Evolutionary conservation across 495 filamentous ascomycete species (phyloP).

Genomic region (Cladorrhinum samala): DNA sequence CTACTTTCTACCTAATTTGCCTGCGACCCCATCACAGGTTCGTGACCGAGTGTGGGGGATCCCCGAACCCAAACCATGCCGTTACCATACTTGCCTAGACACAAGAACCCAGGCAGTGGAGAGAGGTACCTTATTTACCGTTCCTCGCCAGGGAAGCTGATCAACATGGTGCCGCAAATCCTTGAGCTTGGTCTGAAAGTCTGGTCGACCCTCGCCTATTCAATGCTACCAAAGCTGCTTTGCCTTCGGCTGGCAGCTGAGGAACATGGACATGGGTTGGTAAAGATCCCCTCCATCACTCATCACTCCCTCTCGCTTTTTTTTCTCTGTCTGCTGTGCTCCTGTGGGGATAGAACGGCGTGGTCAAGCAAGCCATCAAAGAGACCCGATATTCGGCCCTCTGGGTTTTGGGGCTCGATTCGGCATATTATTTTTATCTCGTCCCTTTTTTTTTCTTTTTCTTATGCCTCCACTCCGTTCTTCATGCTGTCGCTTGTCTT

Average conservation of each 20-base stretch:
- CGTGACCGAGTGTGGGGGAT: constrained; percentile 3
- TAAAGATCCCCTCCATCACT: neutral
- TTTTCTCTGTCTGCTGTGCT: too few relatives aligned
- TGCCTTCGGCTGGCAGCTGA: constrained; percentile 1
- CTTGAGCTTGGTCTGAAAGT: neutral
- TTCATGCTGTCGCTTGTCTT: neutral
- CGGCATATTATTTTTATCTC: neutral
- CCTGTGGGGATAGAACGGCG: too few relatives aligned
- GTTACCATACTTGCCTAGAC: neutral
- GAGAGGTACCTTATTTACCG: too few relatives aligned
- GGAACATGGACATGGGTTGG: neutral
- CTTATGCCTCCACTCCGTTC: neutral
- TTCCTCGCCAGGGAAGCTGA: constrained; percentile 6
- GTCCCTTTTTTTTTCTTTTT: neutral
- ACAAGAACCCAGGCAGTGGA: neutral
- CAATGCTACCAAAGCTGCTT: constrained; percentile 2
- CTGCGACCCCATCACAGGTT: constrained; percentile 1
- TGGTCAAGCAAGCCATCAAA: neutral
- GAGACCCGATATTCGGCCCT: neutral
- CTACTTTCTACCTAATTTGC: too few relatives aligned
- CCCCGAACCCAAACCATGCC: neutral
- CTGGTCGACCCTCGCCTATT: neutral
- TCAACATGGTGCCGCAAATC: constrained; percentile 7
- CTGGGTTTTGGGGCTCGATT: neutral
- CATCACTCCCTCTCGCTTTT: too few relatives aligned